These are phyloP conservation scores for Clarkia xantiana DNA, from an alignment of 345 rosid species.

Conservation along the genomic window DNA sequence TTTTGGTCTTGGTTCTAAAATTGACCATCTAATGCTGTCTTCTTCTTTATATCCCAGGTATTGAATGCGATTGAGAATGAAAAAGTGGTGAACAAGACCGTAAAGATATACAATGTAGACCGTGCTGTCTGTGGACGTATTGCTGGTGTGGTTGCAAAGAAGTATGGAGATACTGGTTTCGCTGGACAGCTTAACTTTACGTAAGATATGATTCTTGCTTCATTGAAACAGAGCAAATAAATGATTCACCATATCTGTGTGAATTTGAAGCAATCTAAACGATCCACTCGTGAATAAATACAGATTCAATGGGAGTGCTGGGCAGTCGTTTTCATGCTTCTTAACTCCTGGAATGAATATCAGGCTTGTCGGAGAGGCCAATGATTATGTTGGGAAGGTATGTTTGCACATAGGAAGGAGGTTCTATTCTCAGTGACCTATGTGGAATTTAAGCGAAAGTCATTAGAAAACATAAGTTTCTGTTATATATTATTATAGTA, in stretches of 20 bases:
- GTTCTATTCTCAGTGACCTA: background rate
- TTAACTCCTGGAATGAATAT: constrained; percentile 95
- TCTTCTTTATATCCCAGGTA: constrained; percentile 25
- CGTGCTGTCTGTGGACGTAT: constrained; percentile 94
- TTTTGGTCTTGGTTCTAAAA: background rate
- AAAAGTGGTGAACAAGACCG: constrained; percentile 57
- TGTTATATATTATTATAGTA: no score
- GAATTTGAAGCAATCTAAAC: constrained; percentile 11
- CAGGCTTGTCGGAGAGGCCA: constrained; percentile 82
- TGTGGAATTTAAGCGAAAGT: background rate
- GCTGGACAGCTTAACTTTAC: constrained; percentile 93
- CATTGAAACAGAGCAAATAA: no score
- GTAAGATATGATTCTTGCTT: constrained; percentile 29
- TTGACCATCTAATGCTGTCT: background rate
- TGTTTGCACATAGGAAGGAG: background rate
- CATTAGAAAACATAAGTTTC: background rate
- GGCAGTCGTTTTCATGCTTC: constrained; percentile 96
- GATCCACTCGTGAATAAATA: constrained; percentile 9
- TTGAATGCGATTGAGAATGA: constrained; percentile 70
- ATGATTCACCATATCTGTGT: background rate
- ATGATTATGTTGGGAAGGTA: constrained; percentile 98
- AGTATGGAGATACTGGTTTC: constrained; percentile 94
- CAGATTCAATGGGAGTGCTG: constrained; percentile 93
- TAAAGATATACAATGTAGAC: constrained; percentile 74
- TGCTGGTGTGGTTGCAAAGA: constrained; percentile 85